Conservation (phyloP, 2,329 filamentous ascomycete genomes). For the Trichophyton rubrum region DNA sequence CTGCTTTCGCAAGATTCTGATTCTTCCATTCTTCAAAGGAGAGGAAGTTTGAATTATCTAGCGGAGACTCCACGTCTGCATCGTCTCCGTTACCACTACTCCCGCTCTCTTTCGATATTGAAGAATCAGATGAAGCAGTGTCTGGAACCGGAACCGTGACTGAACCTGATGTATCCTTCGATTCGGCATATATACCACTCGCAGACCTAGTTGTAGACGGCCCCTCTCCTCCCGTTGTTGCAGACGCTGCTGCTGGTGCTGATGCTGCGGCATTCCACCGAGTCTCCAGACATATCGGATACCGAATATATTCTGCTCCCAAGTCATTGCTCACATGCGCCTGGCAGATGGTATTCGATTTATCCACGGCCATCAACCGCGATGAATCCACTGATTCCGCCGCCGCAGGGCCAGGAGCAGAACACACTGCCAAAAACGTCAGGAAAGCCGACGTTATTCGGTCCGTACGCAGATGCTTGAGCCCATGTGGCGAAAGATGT, state of each 20-base stretch:
- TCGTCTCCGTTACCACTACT: slow-evolving; percentile 21
- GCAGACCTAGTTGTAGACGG: not conserved
- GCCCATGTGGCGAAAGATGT: not conserved
- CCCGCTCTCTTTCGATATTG: not conserved
- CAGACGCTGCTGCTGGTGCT: not conserved
- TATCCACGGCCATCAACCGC: slow-evolving; percentile 8
- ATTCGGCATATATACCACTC: not conserved
- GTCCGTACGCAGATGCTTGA: not conserved
- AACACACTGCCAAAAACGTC: slow-evolving; percentile 5
- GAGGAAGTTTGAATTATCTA: slow-evolving; percentile 71
- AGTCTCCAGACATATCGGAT: slow-evolving; percentile 20
- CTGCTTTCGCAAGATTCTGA: slow-evolving; percentile 74
- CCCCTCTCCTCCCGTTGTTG: not conserved
- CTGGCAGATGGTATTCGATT: slow-evolving; percentile 15
- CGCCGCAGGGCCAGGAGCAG: not conserved
- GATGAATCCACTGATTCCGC: not conserved
- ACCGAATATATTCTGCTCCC: slow-evolving; percentile 16
- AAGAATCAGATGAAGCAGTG: not conserved
- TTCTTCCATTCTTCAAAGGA: slow-evolving; percentile 99
- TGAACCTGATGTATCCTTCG: not conserved
- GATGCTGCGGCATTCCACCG: slow-evolving; percentile 5
- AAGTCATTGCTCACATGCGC: slow-evolving; percentile 12
- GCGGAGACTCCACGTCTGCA: slow-evolving; percentile 50
- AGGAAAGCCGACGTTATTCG: slow-evolving; percentile 4
- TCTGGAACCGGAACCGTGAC: not conserved